Conservation (phyloP, 2,329 filamentous ascomycete genomes). For the Colletotrichum sp. region DNA sequence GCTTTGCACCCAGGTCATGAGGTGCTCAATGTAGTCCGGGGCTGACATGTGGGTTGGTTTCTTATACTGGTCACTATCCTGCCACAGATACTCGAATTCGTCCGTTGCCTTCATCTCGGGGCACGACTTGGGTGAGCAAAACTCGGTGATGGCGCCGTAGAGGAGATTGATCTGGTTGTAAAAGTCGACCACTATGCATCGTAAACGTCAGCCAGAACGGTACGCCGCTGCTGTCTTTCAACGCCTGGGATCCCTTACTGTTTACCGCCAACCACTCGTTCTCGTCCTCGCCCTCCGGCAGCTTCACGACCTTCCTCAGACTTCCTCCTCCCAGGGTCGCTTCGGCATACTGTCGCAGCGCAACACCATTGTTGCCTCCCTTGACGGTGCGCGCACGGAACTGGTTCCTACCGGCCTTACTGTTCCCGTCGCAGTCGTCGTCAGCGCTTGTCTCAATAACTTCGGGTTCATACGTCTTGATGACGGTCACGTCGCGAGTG, state of each 20-base stretch:
- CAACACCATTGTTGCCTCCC: conserved; percentile 81
- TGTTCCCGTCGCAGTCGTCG: conserved; percentile 39
- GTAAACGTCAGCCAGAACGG: conserved; percentile 28
- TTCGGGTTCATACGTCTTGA: conserved; percentile 17
- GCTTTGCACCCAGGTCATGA: conserved; percentile 95
- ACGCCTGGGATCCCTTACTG: conserved; percentile 60
- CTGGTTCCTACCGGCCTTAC: conserved; percentile 80
- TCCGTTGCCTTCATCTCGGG: conserved; percentile 99
- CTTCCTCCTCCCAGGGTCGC: conserved; percentile 95
- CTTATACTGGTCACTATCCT: conserved; percentile 93
- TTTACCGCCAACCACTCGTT: conserved; percentile 99
- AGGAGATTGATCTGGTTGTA: conserved; percentile 99
- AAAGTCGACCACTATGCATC: conserved; percentile 86
- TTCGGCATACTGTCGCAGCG: conserved; percentile 97
- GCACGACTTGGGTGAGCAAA: conserved; percentile 96
- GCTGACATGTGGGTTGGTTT: conserved; percentile 97
- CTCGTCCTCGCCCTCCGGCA: conserved; percentile 95
- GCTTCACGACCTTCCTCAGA: conserved; percentile 92
- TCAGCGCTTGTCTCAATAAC: conserved; percentile 32
- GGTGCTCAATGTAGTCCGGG: conserved; percentile 95
- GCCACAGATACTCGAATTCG: conserved; percentile 99
- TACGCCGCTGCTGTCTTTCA: background rate
- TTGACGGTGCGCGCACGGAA: conserved; percentile 90
- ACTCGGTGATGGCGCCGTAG: conserved; percentile 98
- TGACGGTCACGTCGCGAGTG: conserved; percentile 23